Evolutionary conservation across 805 yeast species (phyloP).

Genomic region (Suhomyces pyralidae): DNA sequence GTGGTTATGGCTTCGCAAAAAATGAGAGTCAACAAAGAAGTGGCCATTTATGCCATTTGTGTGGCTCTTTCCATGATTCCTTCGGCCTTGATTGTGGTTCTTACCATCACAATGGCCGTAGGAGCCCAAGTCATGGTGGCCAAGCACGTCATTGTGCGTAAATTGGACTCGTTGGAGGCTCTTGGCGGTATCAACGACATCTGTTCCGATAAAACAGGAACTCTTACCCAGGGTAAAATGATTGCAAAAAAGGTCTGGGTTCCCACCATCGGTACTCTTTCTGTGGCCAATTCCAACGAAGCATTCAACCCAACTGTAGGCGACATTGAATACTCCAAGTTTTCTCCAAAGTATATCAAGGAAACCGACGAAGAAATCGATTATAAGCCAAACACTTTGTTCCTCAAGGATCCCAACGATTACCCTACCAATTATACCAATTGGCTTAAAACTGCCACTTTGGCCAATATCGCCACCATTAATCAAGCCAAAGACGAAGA

Average conservation of each 20-base stretch:
- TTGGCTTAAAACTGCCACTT: constrained; percentile 65
- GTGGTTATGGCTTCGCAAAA: constrained; percentile 84
- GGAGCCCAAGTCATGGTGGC: constrained; percentile 73
- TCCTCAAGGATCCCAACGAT: constrained; percentile 15
- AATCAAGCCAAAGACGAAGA: constrained; percentile 42
- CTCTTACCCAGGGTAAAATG: constrained; percentile 79
- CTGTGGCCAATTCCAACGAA: constrained; percentile 53
- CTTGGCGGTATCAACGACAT: constrained; percentile 76
- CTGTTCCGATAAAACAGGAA: constrained; percentile 82
- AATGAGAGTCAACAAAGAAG: constrained; percentile 70
- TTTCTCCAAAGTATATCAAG: constrained; percentile 35
- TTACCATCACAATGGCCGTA: constrained; percentile 83
- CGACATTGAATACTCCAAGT: constrained; percentile 31
- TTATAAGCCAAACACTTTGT: constrained; percentile 15
- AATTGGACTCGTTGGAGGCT: constrained; percentile 74
- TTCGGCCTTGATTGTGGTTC: constrained; percentile 72
- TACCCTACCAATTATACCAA: constrained; percentile 31
- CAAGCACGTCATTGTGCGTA: constrained; percentile 70
- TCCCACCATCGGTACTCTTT: constrained; percentile 57
- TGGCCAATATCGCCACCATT: constrained; percentile 78
- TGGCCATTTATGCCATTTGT: constrained; percentile 86
- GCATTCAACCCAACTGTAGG: constrained; percentile 67
- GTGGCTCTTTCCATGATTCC: constrained; percentile 82
- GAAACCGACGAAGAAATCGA: constrained; percentile 38
- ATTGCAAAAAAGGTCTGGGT: constrained; percentile 67